Evolutionary conservation across 2,329 filamentous ascomycete genomes (phyloP).

Genomic region (Beauveria varroae): DNA sequence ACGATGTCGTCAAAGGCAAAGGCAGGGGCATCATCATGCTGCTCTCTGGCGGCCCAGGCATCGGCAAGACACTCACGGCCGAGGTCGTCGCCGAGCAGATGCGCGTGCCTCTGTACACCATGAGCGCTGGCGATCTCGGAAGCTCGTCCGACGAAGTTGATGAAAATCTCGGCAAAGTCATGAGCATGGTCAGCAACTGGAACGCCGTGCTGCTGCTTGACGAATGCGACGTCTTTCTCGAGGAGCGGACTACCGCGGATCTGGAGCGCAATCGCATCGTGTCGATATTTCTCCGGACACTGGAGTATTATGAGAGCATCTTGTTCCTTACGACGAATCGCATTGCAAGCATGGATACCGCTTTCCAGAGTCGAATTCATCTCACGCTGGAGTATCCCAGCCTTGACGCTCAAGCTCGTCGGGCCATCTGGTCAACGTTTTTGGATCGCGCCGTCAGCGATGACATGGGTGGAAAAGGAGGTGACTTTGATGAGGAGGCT

Average conservation of each 20-base stretch:
- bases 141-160: slow-evolving; percentile 70
- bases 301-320: slow-evolving; percentile 90
- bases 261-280: slow-evolving; percentile 81
- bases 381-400: slow-evolving; percentile 76
- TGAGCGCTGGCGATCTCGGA: slow-evolving; percentile 73
- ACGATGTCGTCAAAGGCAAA: slow-evolving; percentile 76
- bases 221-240: slow-evolving; percentile 78
- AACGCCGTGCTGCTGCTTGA: slow-evolving; percentile 78
- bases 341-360: slow-evolving; percentile 81
- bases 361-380: slow-evolving; percentile 82
- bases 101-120: slow-evolving; percentile 74
- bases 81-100: slow-evolving; percentile 80
- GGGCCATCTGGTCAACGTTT: slow-evolving; percentile 78
- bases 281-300: slow-evolving; percentile 74
- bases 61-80: slow-evolving; percentile 81
- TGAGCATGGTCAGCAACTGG: slow-evolving; percentile 82
- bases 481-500: slow-evolving; percentile 56
- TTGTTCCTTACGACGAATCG: slow-evolving; percentile 85
- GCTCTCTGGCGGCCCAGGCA: slow-evolving; percentile 77
- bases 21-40: slow-evolving; percentile 80
- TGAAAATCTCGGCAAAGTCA: slow-evolving; percentile 68
- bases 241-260: slow-evolving; percentile 74
- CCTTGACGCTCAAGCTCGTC: slow-evolving; percentile 63
- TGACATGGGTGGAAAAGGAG: slow-evolving; percentile 53
- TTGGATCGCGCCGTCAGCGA: slow-evolving; percentile 59